A percentile compares a stretch with the other conserved stretches of the same genome.
Evolutionary conservation across 495 filamentous ascomycete species (phyloP).

Genomic region (Neurospora sp.): DNA sequence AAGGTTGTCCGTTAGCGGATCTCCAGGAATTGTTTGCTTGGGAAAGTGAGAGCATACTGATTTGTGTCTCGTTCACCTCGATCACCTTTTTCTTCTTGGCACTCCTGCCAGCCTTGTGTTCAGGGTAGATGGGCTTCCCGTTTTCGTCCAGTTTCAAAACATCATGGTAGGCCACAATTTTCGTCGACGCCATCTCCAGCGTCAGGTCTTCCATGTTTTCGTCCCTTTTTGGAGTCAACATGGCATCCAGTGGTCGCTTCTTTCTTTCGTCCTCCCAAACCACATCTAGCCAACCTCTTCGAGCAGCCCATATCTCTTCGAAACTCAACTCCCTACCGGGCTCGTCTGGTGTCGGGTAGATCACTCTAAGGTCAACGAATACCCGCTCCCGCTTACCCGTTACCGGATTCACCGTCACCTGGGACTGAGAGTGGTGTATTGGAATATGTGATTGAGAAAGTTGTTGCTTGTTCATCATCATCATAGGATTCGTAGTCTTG

Average conservation of each 20-base stretch:
- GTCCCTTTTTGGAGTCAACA: background rate
- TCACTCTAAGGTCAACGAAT: conserved; percentile 70
- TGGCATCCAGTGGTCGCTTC: conserved; percentile 3
- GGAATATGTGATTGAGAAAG: conserved; percentile 40
- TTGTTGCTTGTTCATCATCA: conserved; percentile 13
- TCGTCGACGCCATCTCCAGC: conserved; percentile 20
- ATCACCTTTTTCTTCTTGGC: conserved; percentile 58
- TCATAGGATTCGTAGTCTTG: conserved; percentile 5
- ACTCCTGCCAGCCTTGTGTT: conserved; percentile 14
- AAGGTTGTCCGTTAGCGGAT: conserved; percentile 10
- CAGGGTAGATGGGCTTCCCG: conserved; percentile 27
- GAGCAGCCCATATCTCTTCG: conserved; percentile 78
- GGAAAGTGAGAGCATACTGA: conserved; percentile 45
- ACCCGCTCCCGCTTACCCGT: conserved; percentile 74
- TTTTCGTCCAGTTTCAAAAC: conserved; percentile 41
- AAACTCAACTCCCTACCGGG: conserved; percentile 67
- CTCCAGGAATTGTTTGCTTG: background rate
- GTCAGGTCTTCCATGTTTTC: conserved; percentile 17
- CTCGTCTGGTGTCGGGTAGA: conserved; percentile 70
- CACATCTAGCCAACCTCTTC: conserved; percentile 64
- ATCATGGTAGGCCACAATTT: conserved; percentile 37
- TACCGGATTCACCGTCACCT: conserved; percentile 65
- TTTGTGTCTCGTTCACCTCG: conserved; percentile 77
- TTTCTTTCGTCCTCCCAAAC: conserved; percentile 51
- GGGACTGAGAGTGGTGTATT: conserved; percentile 45